Conservation (phyloP, 257 asterid species). For the Solanum habrochaites region DNA sequence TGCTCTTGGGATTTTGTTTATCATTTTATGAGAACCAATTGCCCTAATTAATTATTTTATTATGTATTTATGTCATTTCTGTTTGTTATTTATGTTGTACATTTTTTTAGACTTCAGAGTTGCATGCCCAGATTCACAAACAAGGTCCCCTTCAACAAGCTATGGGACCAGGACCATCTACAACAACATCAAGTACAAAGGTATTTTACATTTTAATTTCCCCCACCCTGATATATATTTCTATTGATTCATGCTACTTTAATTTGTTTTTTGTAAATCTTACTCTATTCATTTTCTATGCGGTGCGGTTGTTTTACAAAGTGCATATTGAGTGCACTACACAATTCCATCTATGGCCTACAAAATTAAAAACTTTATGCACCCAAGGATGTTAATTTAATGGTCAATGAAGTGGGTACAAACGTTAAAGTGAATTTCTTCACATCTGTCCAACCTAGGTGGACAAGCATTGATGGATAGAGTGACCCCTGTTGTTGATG, state of each 20-base stretch:
- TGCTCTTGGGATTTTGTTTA: background rate
- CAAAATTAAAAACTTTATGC: background rate
- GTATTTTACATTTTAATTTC: conserved; percentile 19
- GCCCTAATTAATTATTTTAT: background rate
- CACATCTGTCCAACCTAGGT: background rate
- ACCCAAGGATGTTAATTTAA: background rate
- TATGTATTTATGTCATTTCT: background rate
- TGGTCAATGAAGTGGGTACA: background rate
- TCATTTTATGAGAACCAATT: background rate
- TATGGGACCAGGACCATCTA: conserved; percentile 65
- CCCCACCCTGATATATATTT: background rate
- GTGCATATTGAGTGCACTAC: background rate
- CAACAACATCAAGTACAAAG: conserved; percentile 61
- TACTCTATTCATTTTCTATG: background rate
- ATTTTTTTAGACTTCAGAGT: conserved; percentile 59
- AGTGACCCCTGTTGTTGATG: background rate
- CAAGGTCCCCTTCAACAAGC: conserved; percentile 66
- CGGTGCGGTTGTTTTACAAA: background rate
- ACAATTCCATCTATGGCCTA: background rate
- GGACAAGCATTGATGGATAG: background rate
- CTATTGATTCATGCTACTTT: background rate
- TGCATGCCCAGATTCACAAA: conserved; percentile 80
- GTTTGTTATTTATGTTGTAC: background rate
- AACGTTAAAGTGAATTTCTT: background rate
- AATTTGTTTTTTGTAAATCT: background rate